phyloP scores from a whole-genome alignment of 108 stramenopile genomes.

The Skeletonema grethae region DNA sequence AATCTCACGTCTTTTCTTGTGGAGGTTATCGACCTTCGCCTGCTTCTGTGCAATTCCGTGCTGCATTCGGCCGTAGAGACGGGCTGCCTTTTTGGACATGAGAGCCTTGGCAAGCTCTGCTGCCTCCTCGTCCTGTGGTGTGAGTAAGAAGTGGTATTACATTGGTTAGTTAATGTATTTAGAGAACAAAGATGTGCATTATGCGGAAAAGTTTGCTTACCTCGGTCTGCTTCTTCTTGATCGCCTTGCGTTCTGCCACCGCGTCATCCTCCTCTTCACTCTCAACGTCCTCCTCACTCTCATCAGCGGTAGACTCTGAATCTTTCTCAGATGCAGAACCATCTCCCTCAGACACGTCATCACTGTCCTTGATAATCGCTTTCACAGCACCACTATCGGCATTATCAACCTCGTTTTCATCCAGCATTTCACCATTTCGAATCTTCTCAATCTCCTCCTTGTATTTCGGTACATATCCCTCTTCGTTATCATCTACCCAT shows the following conservation, averaged over 20 bases:
- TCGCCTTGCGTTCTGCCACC: constrained; percentile 32
- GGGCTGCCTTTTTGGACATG: constrained; percentile 93
- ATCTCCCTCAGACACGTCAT: constrained; percentile 38
- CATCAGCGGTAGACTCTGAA: constrained; percentile 31
- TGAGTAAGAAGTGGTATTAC: not conserved
- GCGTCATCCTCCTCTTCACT: constrained; percentile 53
- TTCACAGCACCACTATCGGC: constrained; percentile 21
- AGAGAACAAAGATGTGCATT: not conserved
- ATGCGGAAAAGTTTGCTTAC: constrained; percentile 26
- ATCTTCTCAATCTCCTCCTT: constrained; percentile 92
- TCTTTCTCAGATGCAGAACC: constrained; percentile 39
- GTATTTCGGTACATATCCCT: constrained; percentile 98
- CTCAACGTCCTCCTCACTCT: constrained; percentile 52
- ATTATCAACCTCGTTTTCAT: constrained; percentile 24
- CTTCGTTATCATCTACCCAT: constrained; percentile 97
- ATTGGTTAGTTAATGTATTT: constrained; percentile 6
- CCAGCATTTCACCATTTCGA: constrained; percentile 76
- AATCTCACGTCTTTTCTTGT: constrained; percentile 72
- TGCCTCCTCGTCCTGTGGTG: constrained; percentile 74
- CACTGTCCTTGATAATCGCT: constrained; percentile 24
- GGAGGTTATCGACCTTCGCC: constrained; percentile 78
- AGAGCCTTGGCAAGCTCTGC: constrained; percentile 87
- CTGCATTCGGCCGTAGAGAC: constrained; percentile 93
- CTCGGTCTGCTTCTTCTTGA: constrained; percentile 51
- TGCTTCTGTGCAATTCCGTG: constrained; percentile 87